These are phyloP conservation scores for Saccharomycopsis olivae DNA, from an alignment of 805 yeast genomes.

Conservation along the genomic window DNA sequence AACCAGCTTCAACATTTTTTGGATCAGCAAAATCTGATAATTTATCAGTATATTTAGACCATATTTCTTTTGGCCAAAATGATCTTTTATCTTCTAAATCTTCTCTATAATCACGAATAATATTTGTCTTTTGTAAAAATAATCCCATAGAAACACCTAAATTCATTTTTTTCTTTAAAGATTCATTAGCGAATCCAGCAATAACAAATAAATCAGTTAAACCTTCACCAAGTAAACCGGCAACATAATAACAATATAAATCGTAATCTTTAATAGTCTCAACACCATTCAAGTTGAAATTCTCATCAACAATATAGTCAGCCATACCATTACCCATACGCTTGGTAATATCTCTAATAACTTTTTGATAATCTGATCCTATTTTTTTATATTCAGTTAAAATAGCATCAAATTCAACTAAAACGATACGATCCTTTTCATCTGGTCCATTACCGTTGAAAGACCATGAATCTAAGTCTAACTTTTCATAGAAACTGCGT, in stretches of 20 bases:
- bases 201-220: slow-evolving; percentile 70
- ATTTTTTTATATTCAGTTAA: slow-evolving; percentile 63
- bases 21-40: slow-evolving; percentile 50
- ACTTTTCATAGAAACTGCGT: slow-evolving; percentile 53
- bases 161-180: slow-evolving; percentile 37
- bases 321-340: slow-evolving; percentile 99
- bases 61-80: slow-evolving; percentile 92
- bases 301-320: slow-evolving; percentile 68
- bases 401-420: slow-evolving; percentile 67
- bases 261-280: slow-evolving; percentile 73
- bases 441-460: slow-evolving; percentile 63
- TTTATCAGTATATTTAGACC: slow-evolving; percentile 68
- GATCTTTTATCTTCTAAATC: slow-evolving; percentile 87
- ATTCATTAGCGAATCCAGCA: slow-evolving; percentile 57
- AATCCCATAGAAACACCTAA: slow-evolving; percentile 85
- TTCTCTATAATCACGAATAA: slow-evolving; percentile 89
- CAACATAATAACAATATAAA: slow-evolving; percentile 91
- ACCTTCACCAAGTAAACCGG: slow-evolving; percentile 97
- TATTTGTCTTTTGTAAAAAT: slow-evolving; percentile 90
- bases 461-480: slow-evolving; percentile 65
- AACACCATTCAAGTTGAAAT: slow-evolving; percentile 72
- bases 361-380: slow-evolving; percentile 65
- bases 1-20: slow-evolving; percentile 41
- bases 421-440: slow-evolving; percentile 73
- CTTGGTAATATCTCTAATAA: slow-evolving; percentile 64